These are phyloP conservation scores for Dipteronia dyeriana DNA, from an alignment of 345 rosid species.

Conservation along the genomic window DNA sequence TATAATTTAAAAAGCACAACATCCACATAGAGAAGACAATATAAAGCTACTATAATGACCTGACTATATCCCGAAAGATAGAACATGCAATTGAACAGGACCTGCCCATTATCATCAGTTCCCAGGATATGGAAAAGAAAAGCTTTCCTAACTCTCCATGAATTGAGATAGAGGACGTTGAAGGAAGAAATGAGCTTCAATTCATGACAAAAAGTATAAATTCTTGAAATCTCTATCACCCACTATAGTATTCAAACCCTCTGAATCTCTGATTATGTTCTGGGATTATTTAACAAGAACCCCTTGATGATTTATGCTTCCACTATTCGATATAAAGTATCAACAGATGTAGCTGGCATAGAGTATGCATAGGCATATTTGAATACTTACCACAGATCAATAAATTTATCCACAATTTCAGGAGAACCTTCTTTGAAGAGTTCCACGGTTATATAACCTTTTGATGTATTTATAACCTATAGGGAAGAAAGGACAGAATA, in stretches of 20 bases:
- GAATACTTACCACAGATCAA: conserved; percentile 63
- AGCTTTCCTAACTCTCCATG: neutral
- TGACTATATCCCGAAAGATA: neutral
- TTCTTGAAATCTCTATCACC: neutral
- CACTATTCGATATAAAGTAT: neutral
- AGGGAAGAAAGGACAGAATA: conserved; percentile 8
- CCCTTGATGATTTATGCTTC: neutral
- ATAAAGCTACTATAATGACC: neutral
- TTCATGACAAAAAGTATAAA: neutral
- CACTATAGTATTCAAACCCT: neutral
- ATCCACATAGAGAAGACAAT: neutral
- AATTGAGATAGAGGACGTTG: neutral
- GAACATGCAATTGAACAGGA: neutral
- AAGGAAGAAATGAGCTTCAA: neutral
- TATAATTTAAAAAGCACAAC: neutral
- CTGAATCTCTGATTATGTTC: neutral
- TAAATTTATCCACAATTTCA: conserved; percentile 73
- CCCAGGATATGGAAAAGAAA: neutral
- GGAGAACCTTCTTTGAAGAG: conserved; percentile 75
- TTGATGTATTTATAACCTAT: conserved; percentile 77
- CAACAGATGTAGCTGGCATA: conserved; percentile 1
- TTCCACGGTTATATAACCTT: conserved; percentile 68
- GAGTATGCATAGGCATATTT: neutral
- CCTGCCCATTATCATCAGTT: neutral
- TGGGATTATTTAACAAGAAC: conserved; percentile 6